phyloP scores from a whole-genome alignment of 75 land plant genomes.

The Sequoiadendron giganteum region DNA sequence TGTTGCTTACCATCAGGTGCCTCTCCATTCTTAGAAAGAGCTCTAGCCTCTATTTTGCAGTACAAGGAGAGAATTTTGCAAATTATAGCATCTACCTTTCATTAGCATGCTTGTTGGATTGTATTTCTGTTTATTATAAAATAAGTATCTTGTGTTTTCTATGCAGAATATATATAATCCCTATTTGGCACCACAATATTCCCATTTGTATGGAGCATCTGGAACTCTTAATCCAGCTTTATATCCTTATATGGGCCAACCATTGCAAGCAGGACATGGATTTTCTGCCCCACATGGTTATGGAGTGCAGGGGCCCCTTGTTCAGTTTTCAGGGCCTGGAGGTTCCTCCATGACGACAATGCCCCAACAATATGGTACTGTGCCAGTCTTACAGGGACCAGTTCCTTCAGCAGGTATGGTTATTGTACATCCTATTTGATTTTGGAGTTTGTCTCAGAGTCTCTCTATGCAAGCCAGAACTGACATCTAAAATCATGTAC shows the following conservation, averaged over 20 bases:
- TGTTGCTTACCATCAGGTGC: slow-evolving; percentile 10
- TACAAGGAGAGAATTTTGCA: not conserved
- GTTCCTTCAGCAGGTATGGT: slow-evolving; percentile 10
- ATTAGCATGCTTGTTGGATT: not conserved
- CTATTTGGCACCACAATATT: slow-evolving; percentile 6
- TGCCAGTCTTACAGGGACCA: slow-evolving; percentile 6
- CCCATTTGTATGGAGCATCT: slow-evolving; percentile 2
- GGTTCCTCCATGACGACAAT: not conserved
- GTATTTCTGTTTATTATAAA: not conserved
- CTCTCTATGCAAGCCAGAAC: not conserved
- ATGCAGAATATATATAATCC: slow-evolving; percentile 12
- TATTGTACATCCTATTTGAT: not conserved
- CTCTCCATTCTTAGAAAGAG: not conserved
- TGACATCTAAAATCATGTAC: not conserved
- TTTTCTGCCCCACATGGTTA: not conserved
- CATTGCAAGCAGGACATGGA: not conserved
- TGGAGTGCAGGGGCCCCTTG: slow-evolving; percentile 6
- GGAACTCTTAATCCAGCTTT: not conserved
- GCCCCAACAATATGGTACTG: not conserved
- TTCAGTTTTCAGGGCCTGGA: slow-evolving; percentile 5
- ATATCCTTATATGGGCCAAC: slow-evolving; percentile 12
- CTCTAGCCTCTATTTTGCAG: not conserved
- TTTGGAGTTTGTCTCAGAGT: not conserved
- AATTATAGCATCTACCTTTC: not conserved
- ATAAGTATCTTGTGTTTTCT: not conserved